Conservation (phyloP, 257 asterid genomes). For the Plantago major region DNA sequence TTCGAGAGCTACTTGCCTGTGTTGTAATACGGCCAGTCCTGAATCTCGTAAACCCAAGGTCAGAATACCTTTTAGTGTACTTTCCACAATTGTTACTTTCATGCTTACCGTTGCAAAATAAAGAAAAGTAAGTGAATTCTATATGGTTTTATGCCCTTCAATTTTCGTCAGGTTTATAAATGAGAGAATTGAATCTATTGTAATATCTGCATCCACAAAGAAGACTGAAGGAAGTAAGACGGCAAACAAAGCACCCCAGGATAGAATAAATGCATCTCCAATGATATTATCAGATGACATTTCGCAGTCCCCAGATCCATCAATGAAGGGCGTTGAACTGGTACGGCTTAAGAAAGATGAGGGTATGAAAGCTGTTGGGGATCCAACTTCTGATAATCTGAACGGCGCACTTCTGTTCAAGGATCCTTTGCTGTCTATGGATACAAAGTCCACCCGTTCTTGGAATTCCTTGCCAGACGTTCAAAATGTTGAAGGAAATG, state of each 20-base stretch:
- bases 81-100: slow-evolving; percentile 1
- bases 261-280: slow-evolving; percentile 39
- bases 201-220: slow-evolving; percentile 37
- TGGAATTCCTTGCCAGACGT: slow-evolving; percentile 69
- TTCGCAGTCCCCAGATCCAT: slow-evolving; percentile 62
- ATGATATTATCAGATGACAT: slow-evolving; percentile 44
- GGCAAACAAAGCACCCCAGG: slow-evolving; percentile 33
- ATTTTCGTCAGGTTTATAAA: slow-evolving; percentile 79
- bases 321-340: slow-evolving; percentile 83
- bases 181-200: slow-evolving; percentile 82
- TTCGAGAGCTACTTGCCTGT: slow-evolving; percentile 91
- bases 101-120: slow-evolving; percentile 16
- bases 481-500: slow-evolving; percentile 46
- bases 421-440: slow-evolving; percentile 88
- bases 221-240: slow-evolving; percentile 51
- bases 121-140: background rate
- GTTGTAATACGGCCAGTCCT: slow-evolving; percentile 86
- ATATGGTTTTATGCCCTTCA: slow-evolving; percentile 26
- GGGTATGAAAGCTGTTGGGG: slow-evolving; percentile 29
- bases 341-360: slow-evolving; percentile 77
- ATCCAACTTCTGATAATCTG: slow-evolving; percentile 23
- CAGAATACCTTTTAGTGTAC: background rate
- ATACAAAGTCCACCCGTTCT: slow-evolving; percentile 65
- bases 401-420: slow-evolving; percentile 44
- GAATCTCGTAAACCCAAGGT: slow-evolving; percentile 93